These are phyloP conservation scores for Rosa persica DNA, from an alignment of 306 rosid species.

Conservation along the genomic window DNA sequence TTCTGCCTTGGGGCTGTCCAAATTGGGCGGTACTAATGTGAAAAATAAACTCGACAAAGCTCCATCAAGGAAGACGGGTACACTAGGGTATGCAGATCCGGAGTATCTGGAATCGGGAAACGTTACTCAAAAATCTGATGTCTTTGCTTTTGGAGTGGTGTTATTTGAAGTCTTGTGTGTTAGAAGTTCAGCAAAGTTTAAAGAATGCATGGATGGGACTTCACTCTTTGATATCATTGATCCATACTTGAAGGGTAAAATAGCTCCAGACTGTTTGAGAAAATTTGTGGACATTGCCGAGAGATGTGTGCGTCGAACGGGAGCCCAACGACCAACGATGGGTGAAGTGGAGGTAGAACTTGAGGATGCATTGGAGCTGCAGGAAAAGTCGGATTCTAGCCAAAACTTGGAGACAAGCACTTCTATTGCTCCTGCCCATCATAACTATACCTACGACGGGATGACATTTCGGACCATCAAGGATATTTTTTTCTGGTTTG, in stretches of 20 bases:
- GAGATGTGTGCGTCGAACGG: background rate
- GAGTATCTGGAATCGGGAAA: background rate
- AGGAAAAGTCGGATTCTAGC: background rate
- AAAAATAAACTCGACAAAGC: background rate
- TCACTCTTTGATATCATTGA: too few relatives aligned
- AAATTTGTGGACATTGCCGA: slow-evolving; percentile 10
- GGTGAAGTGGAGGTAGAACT: slow-evolving; percentile 38
- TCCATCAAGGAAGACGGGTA: background rate
- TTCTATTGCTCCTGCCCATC: too few relatives aligned
- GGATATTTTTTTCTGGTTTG: too few relatives aligned
- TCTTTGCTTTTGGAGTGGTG: slow-evolving; percentile 4
- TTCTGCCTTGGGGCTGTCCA: background rate
- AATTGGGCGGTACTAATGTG: background rate
- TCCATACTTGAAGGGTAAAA: too few relatives aligned
- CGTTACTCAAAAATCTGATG: slow-evolving; percentile 7
- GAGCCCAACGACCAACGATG: slow-evolving; percentile 32
- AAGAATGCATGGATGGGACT: too few relatives aligned
- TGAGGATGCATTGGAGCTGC: slow-evolving; percentile 30
- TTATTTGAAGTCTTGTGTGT: background rate
- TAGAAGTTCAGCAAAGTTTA: too few relatives aligned
- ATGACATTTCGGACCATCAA: too few relatives aligned
- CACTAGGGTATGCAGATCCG: slow-evolving; percentile 9
- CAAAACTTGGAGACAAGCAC: too few relatives aligned
- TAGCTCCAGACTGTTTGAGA: slow-evolving; percentile 16
- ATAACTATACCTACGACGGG: too few relatives aligned